Evolutionary conservation across 352 stramenopile species (phyloP).

Genomic region (Pythium grandisporangium): DNA sequence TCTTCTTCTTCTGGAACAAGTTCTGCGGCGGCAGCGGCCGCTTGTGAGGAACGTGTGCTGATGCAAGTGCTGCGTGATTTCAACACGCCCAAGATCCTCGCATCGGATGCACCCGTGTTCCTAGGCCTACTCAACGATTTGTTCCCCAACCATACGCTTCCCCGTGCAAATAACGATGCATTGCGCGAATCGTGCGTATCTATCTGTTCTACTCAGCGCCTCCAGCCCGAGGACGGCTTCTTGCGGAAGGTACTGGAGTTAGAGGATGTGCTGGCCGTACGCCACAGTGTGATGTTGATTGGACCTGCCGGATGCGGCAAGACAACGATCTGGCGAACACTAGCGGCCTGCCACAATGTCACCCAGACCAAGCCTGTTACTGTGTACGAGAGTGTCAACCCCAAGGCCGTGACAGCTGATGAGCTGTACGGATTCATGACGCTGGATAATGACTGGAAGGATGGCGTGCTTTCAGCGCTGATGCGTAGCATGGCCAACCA

Average conservation of each 20-base stretch:
- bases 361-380: slow-evolving; percentile 85
- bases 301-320: slow-evolving; percentile 92
- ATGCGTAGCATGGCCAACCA: slow-evolving; percentile 97
- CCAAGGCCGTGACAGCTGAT: slow-evolving; percentile 90
- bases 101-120: slow-evolving; percentile 91
- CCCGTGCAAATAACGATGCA: slow-evolving; percentile 25
- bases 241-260: slow-evolving; percentile 94
- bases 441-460: slow-evolving; percentile 96
- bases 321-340: slow-evolving; percentile 93
- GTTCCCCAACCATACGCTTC: slow-evolving; percentile 68
- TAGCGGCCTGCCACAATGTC: slow-evolving; percentile 76
- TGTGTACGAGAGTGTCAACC: slow-evolving; percentile 93
- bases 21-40: slow-evolving; percentile 58
- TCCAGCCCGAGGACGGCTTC: slow-evolving; percentile 93
- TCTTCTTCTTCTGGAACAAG: too few relatives aligned
- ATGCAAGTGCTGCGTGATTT: slow-evolving; percentile 95
- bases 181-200: slow-evolving; percentile 32
- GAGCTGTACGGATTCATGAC: slow-evolving; percentile 96
- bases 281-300: slow-evolving; percentile 95
- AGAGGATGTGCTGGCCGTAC: slow-evolving; percentile 91
- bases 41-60: slow-evolving; percentile 87
- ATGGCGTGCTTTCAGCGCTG: slow-evolving; percentile 93
- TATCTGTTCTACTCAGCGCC: slow-evolving; percentile 51
- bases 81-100: slow-evolving; percentile 92
- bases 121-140: slow-evolving; percentile 90